Evolutionary conservation across 768 basidiomycete species (phyloP).

Genomic region (Leccinum sublutescens): DNA sequence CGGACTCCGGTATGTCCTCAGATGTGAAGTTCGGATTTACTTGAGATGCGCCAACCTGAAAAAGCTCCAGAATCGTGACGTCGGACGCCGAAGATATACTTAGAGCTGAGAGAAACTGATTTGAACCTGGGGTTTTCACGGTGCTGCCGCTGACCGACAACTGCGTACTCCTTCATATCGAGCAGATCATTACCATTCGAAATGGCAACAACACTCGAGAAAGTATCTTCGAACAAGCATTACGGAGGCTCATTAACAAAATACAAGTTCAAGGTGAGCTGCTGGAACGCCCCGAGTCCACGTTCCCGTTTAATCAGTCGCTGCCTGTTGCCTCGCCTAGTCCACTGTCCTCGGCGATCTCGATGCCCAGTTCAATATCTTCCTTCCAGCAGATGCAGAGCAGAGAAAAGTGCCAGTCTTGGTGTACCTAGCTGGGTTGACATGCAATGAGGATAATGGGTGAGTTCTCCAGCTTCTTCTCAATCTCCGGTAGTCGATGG

Average conservation of each 20-base stretch:
- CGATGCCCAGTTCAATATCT: conserved; percentile 82
- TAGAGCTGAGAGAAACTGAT: conserved; percentile 3
- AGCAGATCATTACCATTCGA: background rate
- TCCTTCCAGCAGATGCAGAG: conserved; percentile 64
- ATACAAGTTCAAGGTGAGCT: conserved; percentile 75
- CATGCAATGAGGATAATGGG: conserved; percentile 95
- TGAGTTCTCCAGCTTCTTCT: conserved; percentile 31
- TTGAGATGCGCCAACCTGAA: background rate
- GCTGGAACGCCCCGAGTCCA: background rate
- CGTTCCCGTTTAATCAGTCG: background rate
- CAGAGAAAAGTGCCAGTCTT: conserved; percentile 66
- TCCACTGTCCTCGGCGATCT: conserved; percentile 69
- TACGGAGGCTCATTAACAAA: conserved; percentile 82
- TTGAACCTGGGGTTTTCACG: background rate
- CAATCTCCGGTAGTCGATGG: background rate
- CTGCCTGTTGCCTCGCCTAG: conserved; percentile 36
- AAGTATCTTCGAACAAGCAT: conserved; percentile 72
- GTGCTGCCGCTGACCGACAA: background rate
- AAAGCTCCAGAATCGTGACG: background rate
- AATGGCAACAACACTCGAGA: conserved; percentile 47
- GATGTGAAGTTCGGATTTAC: background rate
- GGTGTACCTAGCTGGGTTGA: conserved; percentile 85
- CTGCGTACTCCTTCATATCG: background rate
- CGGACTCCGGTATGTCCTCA: too few species aligned
- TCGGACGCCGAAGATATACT: conserved; percentile 9